phyloP scores from a whole-genome alignment of 2,329 filamentous ascomycete genomes.

The Colletotrichum kahawae region DNA sequence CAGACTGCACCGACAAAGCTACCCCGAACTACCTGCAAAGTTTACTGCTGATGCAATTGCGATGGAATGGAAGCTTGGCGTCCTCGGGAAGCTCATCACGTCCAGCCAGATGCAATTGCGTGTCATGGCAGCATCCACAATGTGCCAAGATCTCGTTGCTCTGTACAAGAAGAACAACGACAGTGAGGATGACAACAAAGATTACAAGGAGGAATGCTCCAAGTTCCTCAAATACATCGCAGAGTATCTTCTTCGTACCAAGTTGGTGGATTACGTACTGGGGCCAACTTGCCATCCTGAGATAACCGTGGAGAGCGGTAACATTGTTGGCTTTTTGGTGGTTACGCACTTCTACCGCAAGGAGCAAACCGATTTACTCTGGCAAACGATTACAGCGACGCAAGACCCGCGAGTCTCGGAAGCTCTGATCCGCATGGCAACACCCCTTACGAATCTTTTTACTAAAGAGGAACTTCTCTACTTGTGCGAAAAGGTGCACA shows the following conservation, averaged over 20 bases:
- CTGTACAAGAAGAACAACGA: constrained; percentile 68
- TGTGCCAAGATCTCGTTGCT: constrained; percentile 73
- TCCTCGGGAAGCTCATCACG: constrained; percentile 74
- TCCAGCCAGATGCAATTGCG: constrained; percentile 92
- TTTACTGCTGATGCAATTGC: constrained; percentile 56
- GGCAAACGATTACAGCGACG: constrained; percentile 80
- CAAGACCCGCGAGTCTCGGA: constrained; percentile 86
- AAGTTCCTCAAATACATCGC: constrained; percentile 70
- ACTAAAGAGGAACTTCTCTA: constrained; percentile 60
- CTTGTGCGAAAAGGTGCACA: constrained; percentile 72
- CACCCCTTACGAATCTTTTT: constrained; percentile 52
- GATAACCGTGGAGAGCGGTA: constrained; percentile 79
- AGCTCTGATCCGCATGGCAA: constrained; percentile 73
- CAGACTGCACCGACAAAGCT: constrained; percentile 32
- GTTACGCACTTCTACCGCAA: constrained; percentile 77
- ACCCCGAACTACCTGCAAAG: constrained; percentile 42
- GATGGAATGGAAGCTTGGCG: constrained; percentile 72
- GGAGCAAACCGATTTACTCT: constrained; percentile 78
- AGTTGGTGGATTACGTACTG: constrained; percentile 84
- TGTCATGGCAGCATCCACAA: constrained; percentile 75
- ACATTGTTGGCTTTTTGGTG: constrained; percentile 86
- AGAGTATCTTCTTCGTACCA: constrained; percentile 70
- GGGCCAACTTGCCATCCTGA: constrained; percentile 92
- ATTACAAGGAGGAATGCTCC: background rate
- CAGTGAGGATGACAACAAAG: constrained; percentile 38